Conservation (phyloP, 2,329 filamentous ascomycete species). For the Grosmannia huntii region DNA sequence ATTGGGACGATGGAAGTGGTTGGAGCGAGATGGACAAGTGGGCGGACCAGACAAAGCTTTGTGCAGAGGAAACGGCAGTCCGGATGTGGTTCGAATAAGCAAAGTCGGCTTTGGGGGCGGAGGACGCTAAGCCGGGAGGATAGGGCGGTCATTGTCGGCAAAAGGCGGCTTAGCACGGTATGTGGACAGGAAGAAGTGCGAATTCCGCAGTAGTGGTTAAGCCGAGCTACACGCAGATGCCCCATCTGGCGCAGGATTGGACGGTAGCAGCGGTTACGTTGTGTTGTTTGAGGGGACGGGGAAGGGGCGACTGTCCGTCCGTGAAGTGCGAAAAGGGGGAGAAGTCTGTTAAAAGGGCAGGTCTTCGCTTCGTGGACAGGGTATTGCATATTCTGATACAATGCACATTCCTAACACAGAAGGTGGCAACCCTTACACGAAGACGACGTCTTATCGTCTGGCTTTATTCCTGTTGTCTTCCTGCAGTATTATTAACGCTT, state of each 20-base stretch:
- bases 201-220: slow-evolving; percentile 10
- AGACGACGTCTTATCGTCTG: too few relatives aligned
- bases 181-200: slow-evolving; percentile 3
- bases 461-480: too few relatives aligned
- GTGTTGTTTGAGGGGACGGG: background rate
- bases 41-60: background rate
- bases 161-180: slow-evolving; percentile 15
- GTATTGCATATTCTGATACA: too few relatives aligned
- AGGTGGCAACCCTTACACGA: too few relatives aligned
- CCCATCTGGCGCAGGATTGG: background rate
- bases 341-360: background rate
- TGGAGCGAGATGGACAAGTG: too few relatives aligned
- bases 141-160: slow-evolving; percentile 19
- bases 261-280: background rate
- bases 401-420: too few relatives aligned
- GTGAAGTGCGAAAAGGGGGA: background rate
- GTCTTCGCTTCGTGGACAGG: too few relatives aligned
- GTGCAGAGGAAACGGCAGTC: background rate
- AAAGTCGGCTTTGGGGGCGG: background rate
- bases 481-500: too few relatives aligned
- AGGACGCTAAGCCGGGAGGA: background rate
- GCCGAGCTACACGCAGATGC: slow-evolving; percentile 2
- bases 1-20: background rate
- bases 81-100: background rate
- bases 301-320: background rate